Base-by-base conservation (phyloP, 2,329 filamentous ascomycete species). In the Aureobasidium sp. region DNA sequence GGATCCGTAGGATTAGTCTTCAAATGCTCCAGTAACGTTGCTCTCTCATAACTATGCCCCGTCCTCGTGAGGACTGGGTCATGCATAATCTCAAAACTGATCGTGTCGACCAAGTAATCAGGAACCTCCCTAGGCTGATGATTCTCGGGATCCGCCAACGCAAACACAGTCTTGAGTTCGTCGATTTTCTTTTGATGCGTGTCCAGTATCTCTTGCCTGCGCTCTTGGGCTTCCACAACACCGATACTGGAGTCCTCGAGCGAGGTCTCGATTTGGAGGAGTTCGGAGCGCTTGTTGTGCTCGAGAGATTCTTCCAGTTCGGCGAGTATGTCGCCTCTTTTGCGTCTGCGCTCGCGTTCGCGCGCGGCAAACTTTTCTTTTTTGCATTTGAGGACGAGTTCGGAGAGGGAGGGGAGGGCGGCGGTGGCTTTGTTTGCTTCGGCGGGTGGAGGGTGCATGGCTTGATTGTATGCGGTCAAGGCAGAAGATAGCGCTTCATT, bases 11-110 rank as follows among this genome's bases (percentile, higher is more conserved):
- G 81, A 37, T 84, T 84, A 25, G 88, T 81, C 69, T 88, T 87
- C 29, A 99, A 80, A 71, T 97, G 91, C 74, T 96, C 91, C 70
- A 91, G 81, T 64, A 99, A 88, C 17, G 89, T 89, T 0, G 89
- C 82, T 45, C 93, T 84, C 73, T 97, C 94, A 72, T 96, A 99
- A 1, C 89, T 94, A 66, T 92, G 89, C 14, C 94, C 94, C 1
- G 88, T 92, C 70, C 89, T 91, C 1, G 90, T 93, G 2, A 80
- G 76, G 0, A 81, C 87, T 79, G 74, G 68, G 64, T 68, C 66
- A 37, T 87, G 78, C 86, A 91, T 88, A 64, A 91, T 81, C 48
- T 81, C 80, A 67, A 91, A 91, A 9, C 82, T 86, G 41, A 91
- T 91, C 63, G 88, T 87, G 71, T 93, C 89, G 47, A 93, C 82